Conservation (phyloP, 129 eudicot species). For the Pseudognaphalium luteoalbum region DNA sequence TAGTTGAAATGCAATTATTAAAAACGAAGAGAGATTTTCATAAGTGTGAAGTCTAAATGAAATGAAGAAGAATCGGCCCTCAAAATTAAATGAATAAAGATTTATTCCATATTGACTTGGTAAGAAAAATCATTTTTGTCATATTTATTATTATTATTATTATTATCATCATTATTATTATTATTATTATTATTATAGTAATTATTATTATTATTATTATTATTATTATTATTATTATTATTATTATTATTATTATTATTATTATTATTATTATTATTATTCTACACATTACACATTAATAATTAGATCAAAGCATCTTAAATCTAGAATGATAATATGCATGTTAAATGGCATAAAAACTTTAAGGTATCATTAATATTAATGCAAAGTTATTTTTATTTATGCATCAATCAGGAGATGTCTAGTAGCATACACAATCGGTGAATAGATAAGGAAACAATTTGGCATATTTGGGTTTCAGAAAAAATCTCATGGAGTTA, state of each 20-base stretch:
- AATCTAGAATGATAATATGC: too few species aligned
- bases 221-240: background rate
- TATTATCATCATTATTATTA: too few species aligned
- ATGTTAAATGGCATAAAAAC: too few species aligned
- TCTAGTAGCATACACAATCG: too few species aligned
- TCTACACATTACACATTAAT: too few species aligned
- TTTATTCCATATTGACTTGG: constrained; percentile 22
- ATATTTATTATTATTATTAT: background rate
- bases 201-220: background rate
- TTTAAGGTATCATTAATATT: too few species aligned
- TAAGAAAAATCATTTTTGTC: background rate
- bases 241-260: too few species aligned
- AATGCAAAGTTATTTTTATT: too few species aligned
- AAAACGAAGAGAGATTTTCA: background rate
- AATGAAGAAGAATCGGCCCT: constrained; percentile 21
- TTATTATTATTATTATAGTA: background rate
- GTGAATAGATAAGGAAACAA: too few species aligned
- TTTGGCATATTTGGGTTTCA: background rate
- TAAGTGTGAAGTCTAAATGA: constrained; percentile 21
- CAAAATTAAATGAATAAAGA: constrained; percentile 8
- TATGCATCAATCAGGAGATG: too few species aligned
- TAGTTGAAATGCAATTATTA: constrained; percentile 13
- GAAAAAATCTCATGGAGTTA: too few species aligned
- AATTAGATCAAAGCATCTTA: too few species aligned
- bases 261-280: background rate